A percentile compares a stretch with the other conserved stretches of the same genome.
Evolutionary conservation across 306 rosid genomes (phyloP).

Genomic region (Quercus aquifolioides): DNA sequence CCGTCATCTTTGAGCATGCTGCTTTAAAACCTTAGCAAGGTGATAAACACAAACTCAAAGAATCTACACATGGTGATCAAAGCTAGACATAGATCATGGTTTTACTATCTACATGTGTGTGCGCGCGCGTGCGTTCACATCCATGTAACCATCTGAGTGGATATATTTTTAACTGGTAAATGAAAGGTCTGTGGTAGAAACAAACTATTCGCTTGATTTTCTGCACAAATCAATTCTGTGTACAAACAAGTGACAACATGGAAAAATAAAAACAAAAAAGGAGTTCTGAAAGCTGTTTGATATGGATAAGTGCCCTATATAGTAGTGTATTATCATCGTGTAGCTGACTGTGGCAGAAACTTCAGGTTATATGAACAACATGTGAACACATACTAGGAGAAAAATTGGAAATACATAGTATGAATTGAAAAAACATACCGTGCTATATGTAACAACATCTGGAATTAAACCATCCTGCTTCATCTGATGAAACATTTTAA

Average conservation of each 20-base stretch:
- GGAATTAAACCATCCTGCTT: constrained; percentile 69
- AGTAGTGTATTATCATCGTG: background rate
- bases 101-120: background rate
- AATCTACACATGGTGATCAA: background rate
- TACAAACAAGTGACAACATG: background rate
- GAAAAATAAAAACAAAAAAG: background rate
- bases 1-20: background rate
- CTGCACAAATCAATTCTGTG: background rate
- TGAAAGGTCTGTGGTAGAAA: background rate
- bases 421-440: constrained; percentile 47
- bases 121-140: background rate
- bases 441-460: constrained; percentile 81
- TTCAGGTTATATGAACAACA: background rate
- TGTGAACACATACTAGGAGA: background rate
- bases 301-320: background rate
- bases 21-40: background rate
- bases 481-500: constrained; percentile 72
- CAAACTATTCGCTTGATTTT: background rate
- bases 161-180: background rate
- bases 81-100: background rate
- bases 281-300: background rate
- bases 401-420: background rate
- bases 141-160: background rate
- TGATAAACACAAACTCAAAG: background rate
- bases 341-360: background rate